phyloP scores from a whole-genome alignment of 208 protist species.

The Leishmania lainsoni region DNA sequence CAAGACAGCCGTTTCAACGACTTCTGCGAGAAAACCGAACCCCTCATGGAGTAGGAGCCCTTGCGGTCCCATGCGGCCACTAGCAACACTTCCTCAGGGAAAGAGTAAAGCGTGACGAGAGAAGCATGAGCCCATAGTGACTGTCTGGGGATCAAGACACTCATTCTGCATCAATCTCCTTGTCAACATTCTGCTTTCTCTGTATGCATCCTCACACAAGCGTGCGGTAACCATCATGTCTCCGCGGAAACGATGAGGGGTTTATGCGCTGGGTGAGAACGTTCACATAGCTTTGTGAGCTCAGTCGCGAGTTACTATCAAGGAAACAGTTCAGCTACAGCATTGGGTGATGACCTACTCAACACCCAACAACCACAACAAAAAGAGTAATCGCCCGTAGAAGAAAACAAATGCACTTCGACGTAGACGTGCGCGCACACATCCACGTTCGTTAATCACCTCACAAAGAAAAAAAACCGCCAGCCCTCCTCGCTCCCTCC shows the following conservation, averaged over 20 bases:
- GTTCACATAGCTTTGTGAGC: neutral
- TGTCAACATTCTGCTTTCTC: neutral
- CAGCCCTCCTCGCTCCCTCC: too few species aligned
- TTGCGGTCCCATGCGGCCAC: neutral
- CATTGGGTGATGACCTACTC: conserved; percentile 7
- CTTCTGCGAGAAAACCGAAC: too few species aligned
- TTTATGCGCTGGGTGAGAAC: neutral
- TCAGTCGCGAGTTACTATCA: neutral
- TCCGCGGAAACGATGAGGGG: neutral
- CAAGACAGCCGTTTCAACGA: neutral
- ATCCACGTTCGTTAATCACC: neutral
- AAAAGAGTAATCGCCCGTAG: neutral
- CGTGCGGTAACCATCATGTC: neutral
- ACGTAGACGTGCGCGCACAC: neutral
- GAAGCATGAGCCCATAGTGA: neutral
- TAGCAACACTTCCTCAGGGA: neutral
- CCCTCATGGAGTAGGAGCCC: neutral
- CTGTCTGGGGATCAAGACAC: neutral
- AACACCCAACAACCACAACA: conserved; percentile 11
- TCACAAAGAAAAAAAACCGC: neutral
- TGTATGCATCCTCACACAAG: neutral
- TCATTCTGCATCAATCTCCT: neutral
- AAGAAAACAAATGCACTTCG: too few species aligned
- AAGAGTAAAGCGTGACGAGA: neutral
- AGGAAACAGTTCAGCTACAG: neutral